Evolutionary conservation across 768 basidiomycete genomes (phyloP).

Genomic region (Sistotremastrum niveocremeum): DNA sequence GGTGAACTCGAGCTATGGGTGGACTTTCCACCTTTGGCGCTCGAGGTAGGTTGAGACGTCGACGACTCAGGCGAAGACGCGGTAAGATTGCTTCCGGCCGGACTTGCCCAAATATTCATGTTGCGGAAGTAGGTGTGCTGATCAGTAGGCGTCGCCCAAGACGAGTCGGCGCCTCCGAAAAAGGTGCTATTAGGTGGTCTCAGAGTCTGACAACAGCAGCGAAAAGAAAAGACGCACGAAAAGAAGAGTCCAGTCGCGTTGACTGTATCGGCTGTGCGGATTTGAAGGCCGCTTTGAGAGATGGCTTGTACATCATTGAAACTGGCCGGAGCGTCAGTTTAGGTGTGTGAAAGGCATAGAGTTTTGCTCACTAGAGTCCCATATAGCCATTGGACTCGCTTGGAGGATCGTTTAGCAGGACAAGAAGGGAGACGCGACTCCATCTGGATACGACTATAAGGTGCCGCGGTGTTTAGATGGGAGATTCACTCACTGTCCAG

Average conservation of each 20-base stretch:
- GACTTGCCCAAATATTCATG: constrained; percentile 13
- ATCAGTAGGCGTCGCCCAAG: constrained; percentile 20
- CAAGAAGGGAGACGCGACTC: constrained; percentile 56
- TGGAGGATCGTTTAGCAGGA: constrained; percentile 62
- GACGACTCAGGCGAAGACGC: background rate
- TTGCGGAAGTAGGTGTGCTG: constrained; percentile 23
- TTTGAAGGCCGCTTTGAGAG: constrained; percentile 45
- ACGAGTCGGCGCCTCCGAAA: constrained; percentile 21
- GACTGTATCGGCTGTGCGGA: constrained; percentile 41
- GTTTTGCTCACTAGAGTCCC: constrained; percentile 41
- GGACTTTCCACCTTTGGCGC: no score
- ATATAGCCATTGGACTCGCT: constrained; percentile 64
- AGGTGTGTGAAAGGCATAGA: background rate
- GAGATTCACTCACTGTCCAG: constrained; percentile 40
- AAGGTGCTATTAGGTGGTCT: constrained; percentile 16
- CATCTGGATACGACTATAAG: constrained; percentile 28
- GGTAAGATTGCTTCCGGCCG: background rate
- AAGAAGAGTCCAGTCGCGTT: constrained; percentile 61
- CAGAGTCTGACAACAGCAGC: no score
- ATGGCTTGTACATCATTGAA: constrained; percentile 58
- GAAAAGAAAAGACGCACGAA: constrained; percentile 35
- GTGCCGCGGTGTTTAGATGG: background rate
- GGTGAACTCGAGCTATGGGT: no score
- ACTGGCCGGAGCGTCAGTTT: constrained; percentile 18
- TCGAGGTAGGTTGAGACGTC: no score